Evolutionary conservation across 768 basidiomycete species (phyloP), one percentile per base, ranked within the genome.

Genomic region (Kondoa malvinella): DNA sequence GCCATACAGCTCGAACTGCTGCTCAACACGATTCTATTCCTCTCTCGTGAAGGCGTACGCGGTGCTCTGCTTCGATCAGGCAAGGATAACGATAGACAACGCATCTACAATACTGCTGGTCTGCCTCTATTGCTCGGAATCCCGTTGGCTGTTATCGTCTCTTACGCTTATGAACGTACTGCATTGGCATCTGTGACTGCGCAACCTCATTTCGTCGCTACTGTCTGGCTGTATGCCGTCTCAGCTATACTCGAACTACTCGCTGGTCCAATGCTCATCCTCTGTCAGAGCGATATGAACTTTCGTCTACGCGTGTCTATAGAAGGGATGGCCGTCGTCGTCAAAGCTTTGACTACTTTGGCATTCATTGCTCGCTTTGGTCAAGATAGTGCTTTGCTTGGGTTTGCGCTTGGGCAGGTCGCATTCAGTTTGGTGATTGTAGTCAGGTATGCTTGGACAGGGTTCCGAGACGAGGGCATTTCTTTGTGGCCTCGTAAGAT

Each of bases 1-100:
- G 84, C 90, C 0, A 87, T 99, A 70, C 92, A 95, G 73, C 91
- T 97, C 77, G 95, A 97, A 76, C 83, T 96, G 30, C 75, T 97
- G 29, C 82, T 88, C 59, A 88, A 86, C 72, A 91, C 91, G 14
- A 88, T 92, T 73, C 80, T 97, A 57, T 96, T 97, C 76, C 81
- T 97, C 4, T 86, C 87, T 34, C 81, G 95, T n/a, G 95, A 99
- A 76, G 94, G 92, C 21, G 82, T 97, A 4, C 82, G 95, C 56
- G 89, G 87, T 75, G 85, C 88, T 3, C 81, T 95, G 2, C 80
- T 95, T 17, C 64, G 61, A 17, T 25, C 56, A 15, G 31, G 30
- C 14, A 33, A 63, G 25, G 29, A 17, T 3, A 27, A 63, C 21
- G 61, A 63, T 63, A 16, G 27, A 32, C 26, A 66, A 21, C 17